Conservation (phyloP, 2,329 filamentous ascomycete species). For the Lecanicillium sp. region DNA sequence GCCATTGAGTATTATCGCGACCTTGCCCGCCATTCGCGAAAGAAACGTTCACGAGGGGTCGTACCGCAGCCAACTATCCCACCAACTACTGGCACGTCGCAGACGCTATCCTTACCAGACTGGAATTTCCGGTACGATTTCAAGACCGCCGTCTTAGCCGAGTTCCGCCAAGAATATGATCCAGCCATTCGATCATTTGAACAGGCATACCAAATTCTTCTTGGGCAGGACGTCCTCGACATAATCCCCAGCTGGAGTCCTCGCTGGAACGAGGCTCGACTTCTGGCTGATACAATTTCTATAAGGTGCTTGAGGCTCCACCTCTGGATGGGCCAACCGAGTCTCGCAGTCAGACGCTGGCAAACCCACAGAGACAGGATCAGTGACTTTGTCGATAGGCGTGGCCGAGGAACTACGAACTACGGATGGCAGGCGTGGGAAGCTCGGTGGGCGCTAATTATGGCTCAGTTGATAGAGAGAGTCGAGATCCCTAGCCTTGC, state of each 20-base stretch:
- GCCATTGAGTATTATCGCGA: conserved; percentile 90
- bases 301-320: conserved; percentile 76
- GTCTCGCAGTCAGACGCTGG: conserved; percentile 74
- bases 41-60: conserved; percentile 74
- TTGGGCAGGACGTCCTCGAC: conserved; percentile 78
- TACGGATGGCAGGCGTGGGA: conserved; percentile 97
- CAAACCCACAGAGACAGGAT: conserved; percentile 66
- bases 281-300: conserved; percentile 72
- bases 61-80: conserved; percentile 76
- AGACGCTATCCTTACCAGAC: conserved; percentile 73
- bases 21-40: conserved; percentile 80
- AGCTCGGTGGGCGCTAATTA: conserved; percentile 57
- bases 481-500: conserved; percentile 42
- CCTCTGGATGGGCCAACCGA: conserved; percentile 72
- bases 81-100: conserved; percentile 75
- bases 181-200: conserved; percentile 78
- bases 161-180: conserved; percentile 91
- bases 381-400: conserved; percentile 68
- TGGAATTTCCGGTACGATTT: conserved; percentile 96
- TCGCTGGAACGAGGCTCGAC: conserved; percentile 86
- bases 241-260: conserved; percentile 84
- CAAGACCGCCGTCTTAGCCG: conserved; percentile 83
- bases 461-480: conserved; percentile 52
- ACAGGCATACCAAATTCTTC: conserved; percentile 73
- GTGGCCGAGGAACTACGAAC: conserved; percentile 76